Base-by-base conservation (phyloP, 202 grass and related monocot genomes). In the Schoenoplectus tabernaemontani region DNA sequence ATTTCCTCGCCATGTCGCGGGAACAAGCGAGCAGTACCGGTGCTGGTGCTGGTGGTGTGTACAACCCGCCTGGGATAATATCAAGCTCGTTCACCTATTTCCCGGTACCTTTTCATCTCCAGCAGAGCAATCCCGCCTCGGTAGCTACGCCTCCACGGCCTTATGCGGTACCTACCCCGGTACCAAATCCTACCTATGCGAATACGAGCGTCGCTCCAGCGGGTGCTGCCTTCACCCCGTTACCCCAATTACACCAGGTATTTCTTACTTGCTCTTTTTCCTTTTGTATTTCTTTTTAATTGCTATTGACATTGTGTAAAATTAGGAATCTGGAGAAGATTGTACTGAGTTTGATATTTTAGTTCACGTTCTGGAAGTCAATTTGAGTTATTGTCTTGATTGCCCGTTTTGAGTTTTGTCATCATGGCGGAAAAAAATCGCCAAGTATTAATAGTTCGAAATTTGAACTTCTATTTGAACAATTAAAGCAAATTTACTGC, bases 61-160 rank as follows among this genome's bases (percentile, higher is more conserved):
- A 50, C 24, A 80, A 51, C 13, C 77, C 90, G 11, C 22, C 82
- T 28, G 78, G 71, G 12, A 54, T 78, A 9, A 69, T 81, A 5
- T 80, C 79, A 37, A 76, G 71, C 39, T 78, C 80, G 19, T 16
- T n/a, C 73, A 84, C 59, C 37, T 94, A 94, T 75, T 98, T 98
- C 84, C 95, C 95, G 15, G 87, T 90, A 33, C 95, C 95, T n/a
- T 98, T 98, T 82, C 95, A 98, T 84, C 89, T 98, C 82, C 91
- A 97, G 84, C 77, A 60, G 22, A 48, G 17, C 58, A 84, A 68
- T 41, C 51, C 71, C 72, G 4, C 64, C 43, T 30, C 70, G 38
- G 12, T 59, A 56, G 16, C 42, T 70, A 36, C 81, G 46, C 59
- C 57, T 48, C 42, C 75, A 7, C 13, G 37, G 5, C 59, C 59